These are phyloP conservation scores for Candida gigantensis DNA, from an alignment of 1,139 yeast species.

Conservation along the genomic window DNA sequence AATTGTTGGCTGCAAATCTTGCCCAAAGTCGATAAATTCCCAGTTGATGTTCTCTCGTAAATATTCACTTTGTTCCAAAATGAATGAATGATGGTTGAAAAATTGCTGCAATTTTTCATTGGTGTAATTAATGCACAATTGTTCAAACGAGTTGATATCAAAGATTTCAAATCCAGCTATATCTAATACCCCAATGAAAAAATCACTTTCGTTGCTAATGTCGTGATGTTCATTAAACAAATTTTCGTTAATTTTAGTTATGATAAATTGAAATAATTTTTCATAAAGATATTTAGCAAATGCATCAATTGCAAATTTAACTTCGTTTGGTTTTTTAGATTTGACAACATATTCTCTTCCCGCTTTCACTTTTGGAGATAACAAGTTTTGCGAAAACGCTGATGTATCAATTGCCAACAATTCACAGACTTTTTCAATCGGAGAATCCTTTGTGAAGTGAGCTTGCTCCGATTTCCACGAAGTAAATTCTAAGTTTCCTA, in stretches of 20 bases:
- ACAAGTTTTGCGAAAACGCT: conserved; percentile 56
- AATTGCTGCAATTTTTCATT: conserved; percentile 96
- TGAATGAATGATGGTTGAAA: conserved; percentile 97
- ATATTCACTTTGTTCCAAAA: conserved; percentile 94
- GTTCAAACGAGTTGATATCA: conserved; percentile 89
- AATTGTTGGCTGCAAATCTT: conserved; percentile 91
- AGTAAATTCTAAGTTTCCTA: conserved; percentile 81
- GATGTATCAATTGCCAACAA: conserved; percentile 64
- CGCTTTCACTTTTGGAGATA: conserved; percentile 86
- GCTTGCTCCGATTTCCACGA: conserved; percentile 84
- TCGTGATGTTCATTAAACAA: conserved; percentile 37
- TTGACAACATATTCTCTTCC: conserved; percentile 86
- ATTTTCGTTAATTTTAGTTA: conserved; percentile 72
- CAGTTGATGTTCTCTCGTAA: conserved; percentile 91
- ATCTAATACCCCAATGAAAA: conserved; percentile 88
- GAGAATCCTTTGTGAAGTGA: conserved; percentile 54
- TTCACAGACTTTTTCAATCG: conserved; percentile 57
- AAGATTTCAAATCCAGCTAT: conserved; percentile 98
- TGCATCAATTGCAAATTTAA: conserved; percentile 81
- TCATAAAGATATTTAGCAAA: conserved; percentile 87
- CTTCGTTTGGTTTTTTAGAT: conserved; percentile 78
- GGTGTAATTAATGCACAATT: conserved; percentile 92
- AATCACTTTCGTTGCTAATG: conserved; percentile 29
- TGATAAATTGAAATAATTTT: conserved; percentile 75
- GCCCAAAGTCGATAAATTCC: conserved; percentile 97